phyloP scores from a whole-genome alignment of 2,329 filamentous ascomycete species.

The Orbilia ellipsospora region DNA sequence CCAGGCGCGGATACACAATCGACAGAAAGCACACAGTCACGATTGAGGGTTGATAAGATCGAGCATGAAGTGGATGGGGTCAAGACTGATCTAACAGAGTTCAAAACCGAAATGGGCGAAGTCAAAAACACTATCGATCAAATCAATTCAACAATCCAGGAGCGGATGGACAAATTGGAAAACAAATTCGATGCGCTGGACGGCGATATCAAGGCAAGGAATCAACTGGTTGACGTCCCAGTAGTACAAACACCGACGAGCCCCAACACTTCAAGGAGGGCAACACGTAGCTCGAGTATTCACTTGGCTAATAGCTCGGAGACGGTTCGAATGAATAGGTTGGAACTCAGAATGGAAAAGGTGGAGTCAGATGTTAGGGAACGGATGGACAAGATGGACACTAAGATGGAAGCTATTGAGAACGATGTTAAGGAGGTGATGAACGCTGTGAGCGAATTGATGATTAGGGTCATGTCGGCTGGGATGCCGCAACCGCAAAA shows the following conservation, averaged over 20 bases:
- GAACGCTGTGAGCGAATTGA: constrained; percentile 38
- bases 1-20: neutral
- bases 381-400: constrained; percentile 17
- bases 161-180: constrained; percentile 11
- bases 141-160: neutral
- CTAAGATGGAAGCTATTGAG: constrained; percentile 40
- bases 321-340: neutral
- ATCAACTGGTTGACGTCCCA: neutral
- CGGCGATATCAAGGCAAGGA: neutral
- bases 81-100: neutral
- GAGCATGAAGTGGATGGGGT: neutral
- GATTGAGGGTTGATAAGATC: neutral
- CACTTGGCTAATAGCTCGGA: constrained; percentile 3
- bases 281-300: constrained; percentile 11
- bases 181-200: constrained; percentile 18
- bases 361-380: constrained; percentile 1
- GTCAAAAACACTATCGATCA: neutral
- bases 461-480: constrained; percentile 28
- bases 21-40: neutral
- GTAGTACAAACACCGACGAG: constrained; percentile 11
- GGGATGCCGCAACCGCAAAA: neutral
- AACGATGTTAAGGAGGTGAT: constrained; percentile 39
- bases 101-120: constrained; percentile 7
- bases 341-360: constrained; percentile 21
- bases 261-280: constrained; percentile 10